A percentile compares a stretch with the other conserved stretches of the same genome.
These are phyloP conservation scores for Fusarium sp. DNA, from an alignment of 2,329 filamentous ascomycete species.

Conservation along the genomic window DNA sequence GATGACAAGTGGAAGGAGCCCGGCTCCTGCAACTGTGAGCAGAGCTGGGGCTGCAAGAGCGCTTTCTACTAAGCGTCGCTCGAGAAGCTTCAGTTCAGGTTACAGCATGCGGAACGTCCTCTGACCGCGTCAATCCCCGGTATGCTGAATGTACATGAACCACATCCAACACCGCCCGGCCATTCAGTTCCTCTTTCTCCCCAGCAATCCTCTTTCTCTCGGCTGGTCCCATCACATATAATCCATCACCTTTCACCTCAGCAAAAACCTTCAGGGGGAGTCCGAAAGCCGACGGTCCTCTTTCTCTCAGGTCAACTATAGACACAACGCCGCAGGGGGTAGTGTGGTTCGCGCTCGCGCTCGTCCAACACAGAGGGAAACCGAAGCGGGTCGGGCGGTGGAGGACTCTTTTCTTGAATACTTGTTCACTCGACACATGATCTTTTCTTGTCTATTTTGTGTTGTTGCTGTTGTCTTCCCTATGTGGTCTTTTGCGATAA, in stretches of 20 bases:
- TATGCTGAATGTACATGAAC: conserved; percentile 48
- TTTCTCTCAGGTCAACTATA: conserved; percentile 15
- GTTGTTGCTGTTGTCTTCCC: conserved; percentile 24
- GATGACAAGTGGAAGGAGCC: conserved; percentile 86
- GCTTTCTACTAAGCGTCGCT: conserved; percentile 40
- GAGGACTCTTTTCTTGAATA: conserved; percentile 32
- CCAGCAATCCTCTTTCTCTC: conserved; percentile 23
- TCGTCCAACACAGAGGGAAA: conserved; percentile 4
- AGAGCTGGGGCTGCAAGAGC: conserved; percentile 75
- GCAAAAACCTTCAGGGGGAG: conserved; percentile 21
- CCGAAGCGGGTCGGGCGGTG: conserved; percentile 23
- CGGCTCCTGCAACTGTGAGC: conserved; percentile 79
- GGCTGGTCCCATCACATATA: conserved; percentile 1
- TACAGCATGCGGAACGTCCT: conserved; percentile 38
- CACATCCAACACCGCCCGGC: conserved; percentile 40
- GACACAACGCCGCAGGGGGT: conserved; percentile 17
- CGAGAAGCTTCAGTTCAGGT: conserved; percentile 17
- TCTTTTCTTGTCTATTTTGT: conserved; percentile 15
- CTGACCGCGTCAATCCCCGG: conserved; percentile 29
- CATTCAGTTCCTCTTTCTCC: conserved; percentile 33
- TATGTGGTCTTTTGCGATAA: conserved; percentile 32
- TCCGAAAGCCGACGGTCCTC: conserved; percentile 27
- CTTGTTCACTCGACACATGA: conserved; percentile 21
- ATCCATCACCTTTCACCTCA: conserved; percentile 13
- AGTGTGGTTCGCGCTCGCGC: conserved; percentile 4